These are phyloP conservation scores for Neurospora sp. DNA, from an alignment of 2,329 filamentous ascomycete genomes.

Conservation along the genomic window DNA sequence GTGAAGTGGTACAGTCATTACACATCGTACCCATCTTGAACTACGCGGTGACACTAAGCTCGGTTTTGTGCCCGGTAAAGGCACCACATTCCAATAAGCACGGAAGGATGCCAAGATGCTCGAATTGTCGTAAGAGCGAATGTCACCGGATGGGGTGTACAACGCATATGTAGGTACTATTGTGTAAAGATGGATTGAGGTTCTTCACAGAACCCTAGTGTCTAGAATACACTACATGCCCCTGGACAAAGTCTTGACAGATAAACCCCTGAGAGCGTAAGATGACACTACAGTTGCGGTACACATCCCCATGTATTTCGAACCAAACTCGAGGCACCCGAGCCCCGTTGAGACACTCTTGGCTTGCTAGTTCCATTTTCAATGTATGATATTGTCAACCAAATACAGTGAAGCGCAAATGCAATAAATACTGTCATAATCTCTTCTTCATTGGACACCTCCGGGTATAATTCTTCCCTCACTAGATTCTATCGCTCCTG, in stretches of 20 bases:
- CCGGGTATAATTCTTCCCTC: background rate
- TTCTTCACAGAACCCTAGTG: background rate
- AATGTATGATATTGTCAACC: background rate
- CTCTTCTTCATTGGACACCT: background rate
- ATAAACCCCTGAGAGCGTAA: background rate
- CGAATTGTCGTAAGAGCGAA: background rate
- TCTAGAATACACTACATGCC: background rate
- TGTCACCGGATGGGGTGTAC: background rate
- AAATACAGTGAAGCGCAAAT: background rate
- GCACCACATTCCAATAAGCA: background rate
- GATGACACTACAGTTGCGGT: background rate
- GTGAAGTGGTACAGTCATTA: no score
- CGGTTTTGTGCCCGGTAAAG: background rate
- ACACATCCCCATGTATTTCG: background rate
- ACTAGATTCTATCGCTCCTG: background rate
- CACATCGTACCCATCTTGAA: no score
- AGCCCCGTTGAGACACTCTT: background rate
- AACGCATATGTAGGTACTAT: background rate
- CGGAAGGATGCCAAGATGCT: background rate
- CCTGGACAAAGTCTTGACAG: background rate
- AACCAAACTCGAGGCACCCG: background rate
- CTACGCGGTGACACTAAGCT: background rate
- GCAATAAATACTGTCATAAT: background rate
- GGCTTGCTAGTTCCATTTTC: background rate
- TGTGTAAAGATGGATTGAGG: background rate